phyloP scores from a whole-genome alignment of 1,284 basidiomycete species.

The Ceratobasidium sp. region DNA sequence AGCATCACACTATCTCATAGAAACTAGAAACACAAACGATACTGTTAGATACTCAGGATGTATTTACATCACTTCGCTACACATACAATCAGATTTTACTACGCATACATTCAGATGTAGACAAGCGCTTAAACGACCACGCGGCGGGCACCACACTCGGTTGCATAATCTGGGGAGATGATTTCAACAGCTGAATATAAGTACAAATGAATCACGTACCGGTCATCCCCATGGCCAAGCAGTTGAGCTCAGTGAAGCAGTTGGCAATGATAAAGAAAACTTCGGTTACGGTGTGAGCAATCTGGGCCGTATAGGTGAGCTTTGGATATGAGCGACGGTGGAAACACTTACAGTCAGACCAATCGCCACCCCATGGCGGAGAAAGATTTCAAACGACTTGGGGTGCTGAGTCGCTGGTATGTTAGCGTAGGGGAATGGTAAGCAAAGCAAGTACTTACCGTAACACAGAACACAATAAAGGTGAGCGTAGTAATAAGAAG shows the following conservation, averaged over 20 bases:
- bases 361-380: not conserved
- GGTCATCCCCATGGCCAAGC: not conserved
- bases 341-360: not conserved
- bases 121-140: too few relatives aligned
- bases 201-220: too few relatives aligned
- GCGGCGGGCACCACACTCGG: too few relatives aligned
- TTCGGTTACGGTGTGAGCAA: not conserved
- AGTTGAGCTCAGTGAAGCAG: not conserved
- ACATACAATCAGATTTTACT: too few relatives aligned
- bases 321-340: not conserved
- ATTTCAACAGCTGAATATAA: too few relatives aligned
- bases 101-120: too few relatives aligned
- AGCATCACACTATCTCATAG: not conserved
- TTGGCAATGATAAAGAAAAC: not conserved
- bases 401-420: not conserved
- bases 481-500: not conserved
- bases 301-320: not conserved
- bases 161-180: too few relatives aligned
- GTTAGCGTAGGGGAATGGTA: not conserved
- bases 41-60: not conserved
- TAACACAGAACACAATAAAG: not conserved
- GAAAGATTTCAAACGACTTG: not conserved
- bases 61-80: too few relatives aligned
- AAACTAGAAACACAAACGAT: slow-evolving; percentile 3
- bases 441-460: not conserved